Evolutionary conservation across 495 filamentous ascomycete species (phyloP), one percentile per base, ranked within the genome.

Genomic region (Xeromyces bisporus): DNA sequence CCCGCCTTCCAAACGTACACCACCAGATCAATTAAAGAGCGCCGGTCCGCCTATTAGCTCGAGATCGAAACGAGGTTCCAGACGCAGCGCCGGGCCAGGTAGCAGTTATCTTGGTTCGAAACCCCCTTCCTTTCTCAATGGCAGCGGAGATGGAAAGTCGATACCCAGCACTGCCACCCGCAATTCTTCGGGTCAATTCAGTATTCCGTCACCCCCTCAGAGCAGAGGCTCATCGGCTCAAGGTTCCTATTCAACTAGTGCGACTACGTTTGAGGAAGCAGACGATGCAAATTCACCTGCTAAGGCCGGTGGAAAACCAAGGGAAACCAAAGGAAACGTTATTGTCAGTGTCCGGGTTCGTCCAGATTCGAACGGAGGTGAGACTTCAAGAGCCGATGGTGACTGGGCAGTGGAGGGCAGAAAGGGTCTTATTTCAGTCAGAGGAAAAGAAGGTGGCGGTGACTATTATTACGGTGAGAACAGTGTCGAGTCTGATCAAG

Each of bases 381-480:
- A 77, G 26, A 60, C 62, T n/a, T 54, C 50, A 16, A 67, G 70
- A 32, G 49, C 69, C 4, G 79, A 82, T 26, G 67, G 72, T n/a
- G 87, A 96, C 46, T 97, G 89, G 87, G 66, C 80, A 52, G 74
- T 96, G 3, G 87, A 96, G 51, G 74, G 75, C n/a, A 72, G 82
- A 39, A 72, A 71, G 40, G 77, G 80, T 18, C 50, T 93, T 18
- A 73, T 97, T 31, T 66, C 78, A 1, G 93, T 85, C 46, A 68
- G 69, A 30, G 91, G 91, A 16, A 77, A 77, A 43, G 89, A 97
- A 53, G 82, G 77, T 4, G 82, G 77, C 3, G 89, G 86, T 21
- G 80, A 92, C 41, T 91, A 94, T 53, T 75, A 72, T 49, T 97
- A 93, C 55, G 89, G 84, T 91, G 58, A 49, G 73, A 38, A 34